phyloP scores from a whole-genome alignment of 208 protist species.

The Trypanosomatidae sp. region DNA sequence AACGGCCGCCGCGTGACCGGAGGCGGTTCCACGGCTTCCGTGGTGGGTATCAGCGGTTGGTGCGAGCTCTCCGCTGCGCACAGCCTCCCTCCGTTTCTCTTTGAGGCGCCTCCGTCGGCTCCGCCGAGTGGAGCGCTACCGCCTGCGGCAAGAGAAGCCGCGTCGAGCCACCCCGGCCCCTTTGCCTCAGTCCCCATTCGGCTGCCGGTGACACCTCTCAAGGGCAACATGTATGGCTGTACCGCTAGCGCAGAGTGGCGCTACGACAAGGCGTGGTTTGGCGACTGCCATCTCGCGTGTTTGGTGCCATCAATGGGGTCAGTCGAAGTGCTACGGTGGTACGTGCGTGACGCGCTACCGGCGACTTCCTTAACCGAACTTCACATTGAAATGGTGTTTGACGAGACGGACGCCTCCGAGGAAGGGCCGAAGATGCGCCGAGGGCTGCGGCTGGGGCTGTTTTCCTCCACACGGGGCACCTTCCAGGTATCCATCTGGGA shows the following conservation, averaged over 20 bases:
- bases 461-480: slow-evolving; percentile 8
- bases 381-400: slow-evolving; percentile 17
- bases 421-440: not conserved
- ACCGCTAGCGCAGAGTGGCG: slow-evolving; percentile 26
- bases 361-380: slow-evolving; percentile 2
- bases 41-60: slow-evolving; percentile 17
- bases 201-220: slow-evolving; percentile 7
- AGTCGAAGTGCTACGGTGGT: slow-evolving; percentile 42
- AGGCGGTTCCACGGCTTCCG: not conserved
- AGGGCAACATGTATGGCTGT: slow-evolving; percentile 14
- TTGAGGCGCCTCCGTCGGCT: slow-evolving; percentile 15
- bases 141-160: not conserved
- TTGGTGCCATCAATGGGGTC: slow-evolving; percentile 29
- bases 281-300: slow-evolving; percentile 49
- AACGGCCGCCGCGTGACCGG: slow-evolving; percentile 38
- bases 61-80: slow-evolving; percentile 36
- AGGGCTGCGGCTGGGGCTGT: slow-evolving; percentile 17
- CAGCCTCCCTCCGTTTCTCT: slow-evolving; percentile 28
- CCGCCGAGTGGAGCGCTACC: not conserved
- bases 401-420: not conserved
- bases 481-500: slow-evolving; percentile 13
- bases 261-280: slow-evolving; percentile 57
- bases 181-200: slow-evolving; percentile 14
- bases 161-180: not conserved
- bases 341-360: slow-evolving; percentile 27